Percentiles rank a stretch among this genome's conserved stretches.
Evolutionary conservation across 257 asterid species (phyloP).

Genomic region (Petunia secreta): DNA sequence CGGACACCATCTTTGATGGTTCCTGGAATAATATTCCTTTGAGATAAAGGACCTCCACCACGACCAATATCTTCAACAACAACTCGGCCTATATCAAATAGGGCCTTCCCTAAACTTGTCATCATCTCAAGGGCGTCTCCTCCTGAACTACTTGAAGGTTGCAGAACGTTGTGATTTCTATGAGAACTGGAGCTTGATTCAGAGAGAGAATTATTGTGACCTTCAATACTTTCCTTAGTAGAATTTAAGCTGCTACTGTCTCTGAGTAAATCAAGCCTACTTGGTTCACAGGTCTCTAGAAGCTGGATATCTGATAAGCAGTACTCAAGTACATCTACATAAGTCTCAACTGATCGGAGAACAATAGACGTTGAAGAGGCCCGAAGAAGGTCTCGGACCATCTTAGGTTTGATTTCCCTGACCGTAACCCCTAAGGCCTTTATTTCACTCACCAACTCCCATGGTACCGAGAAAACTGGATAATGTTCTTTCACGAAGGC

Average conservation of each 20-base stretch:
- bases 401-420: constrained; percentile 88
- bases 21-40: constrained; percentile 53
- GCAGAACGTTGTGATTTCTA: constrained; percentile 43
- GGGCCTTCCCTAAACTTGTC: constrained; percentile 87
- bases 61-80: constrained; percentile 96
- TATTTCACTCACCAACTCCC: constrained; percentile 93
- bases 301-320: constrained; percentile 85
- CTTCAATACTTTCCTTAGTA: constrained; percentile 40
- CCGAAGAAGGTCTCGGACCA: constrained; percentile 93
- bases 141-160: constrained; percentile 66
- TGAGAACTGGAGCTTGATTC: constrained; percentile 46
- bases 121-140: constrained; percentile 95
- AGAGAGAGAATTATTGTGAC: constrained; percentile 41
- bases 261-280: constrained; percentile 36
- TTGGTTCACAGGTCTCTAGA: constrained; percentile 48
- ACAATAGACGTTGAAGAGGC: constrained; percentile 63
- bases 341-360: constrained; percentile 73
- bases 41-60: constrained; percentile 66
- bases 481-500: constrained; percentile 94
- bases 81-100: constrained; percentile 89
- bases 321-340: constrained; percentile 88
- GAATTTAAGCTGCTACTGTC: constrained; percentile 45
- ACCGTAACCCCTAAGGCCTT: constrained; percentile 80
- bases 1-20: constrained; percentile 41
- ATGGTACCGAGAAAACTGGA: constrained; percentile 96